A percentile compares a stretch with the other conserved stretches of the same genome.
Evolutionary conservation across 176 grass and related monocot genomes (phyloP).

Genomic region (Bonia amplexicaulis): DNA sequence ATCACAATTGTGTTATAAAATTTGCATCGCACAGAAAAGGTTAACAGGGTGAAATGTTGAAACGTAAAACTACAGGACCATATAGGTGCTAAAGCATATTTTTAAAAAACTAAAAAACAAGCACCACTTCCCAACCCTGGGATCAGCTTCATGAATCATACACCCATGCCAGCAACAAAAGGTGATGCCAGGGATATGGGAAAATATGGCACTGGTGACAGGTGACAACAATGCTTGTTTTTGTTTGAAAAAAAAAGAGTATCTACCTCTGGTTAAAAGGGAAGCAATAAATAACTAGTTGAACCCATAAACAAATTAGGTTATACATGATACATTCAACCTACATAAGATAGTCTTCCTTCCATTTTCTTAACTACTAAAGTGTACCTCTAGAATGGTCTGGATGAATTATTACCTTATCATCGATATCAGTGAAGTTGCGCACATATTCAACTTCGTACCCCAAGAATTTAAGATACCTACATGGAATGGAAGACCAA

Average conservation of each 20-base stretch:
- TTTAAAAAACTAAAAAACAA: background rate
- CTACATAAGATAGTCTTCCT: background rate
- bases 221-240: background rate
- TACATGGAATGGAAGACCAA: conserved; percentile 24
- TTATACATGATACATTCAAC: background rate
- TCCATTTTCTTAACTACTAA: conserved; percentile 5
- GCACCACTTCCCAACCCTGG: background rate
- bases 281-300: background rate
- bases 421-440: conserved; percentile 94
- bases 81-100: background rate
- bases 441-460: conserved; percentile 87
- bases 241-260: background rate
- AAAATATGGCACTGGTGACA: background rate
- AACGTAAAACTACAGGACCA: background rate
- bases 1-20: background rate
- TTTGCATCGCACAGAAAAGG: background rate
- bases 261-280: background rate
- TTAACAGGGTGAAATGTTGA: background rate
- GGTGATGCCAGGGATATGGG: background rate
- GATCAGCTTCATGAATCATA: background rate
- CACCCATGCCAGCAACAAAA: background rate
- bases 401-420: conserved; percentile 56
- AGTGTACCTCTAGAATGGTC: background rate
- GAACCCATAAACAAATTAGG: background rate
- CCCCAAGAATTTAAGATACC: conserved; percentile 76